Evolutionary conservation across 2,329 filamentous ascomycete species (phyloP).

Genomic region (Colletotrichum sp.): DNA sequence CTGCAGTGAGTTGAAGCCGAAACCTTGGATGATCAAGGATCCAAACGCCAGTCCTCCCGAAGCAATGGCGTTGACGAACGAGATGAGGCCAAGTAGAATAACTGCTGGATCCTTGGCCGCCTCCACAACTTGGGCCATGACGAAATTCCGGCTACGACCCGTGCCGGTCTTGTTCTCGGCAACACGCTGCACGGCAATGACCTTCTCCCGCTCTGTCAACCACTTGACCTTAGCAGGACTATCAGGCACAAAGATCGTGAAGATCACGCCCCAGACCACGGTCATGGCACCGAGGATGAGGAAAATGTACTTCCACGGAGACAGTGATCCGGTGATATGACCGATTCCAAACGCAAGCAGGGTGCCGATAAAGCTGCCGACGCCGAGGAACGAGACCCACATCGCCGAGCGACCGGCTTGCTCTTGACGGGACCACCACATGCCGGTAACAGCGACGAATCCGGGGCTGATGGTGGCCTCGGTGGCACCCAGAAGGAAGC

Average conservation of each 20-base stretch:
- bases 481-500: slow-evolving; percentile 42
- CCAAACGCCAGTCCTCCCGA: slow-evolving; percentile 10
- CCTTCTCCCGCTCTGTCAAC: slow-evolving; percentile 31
- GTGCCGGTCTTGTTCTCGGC: slow-evolving; percentile 32
- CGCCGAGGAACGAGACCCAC: slow-evolving; percentile 43
- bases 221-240: slow-evolving; percentile 32
- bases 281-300: slow-evolving; percentile 37
- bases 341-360: slow-evolving; percentile 39
- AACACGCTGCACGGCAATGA: slow-evolving; percentile 31
- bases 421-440: slow-evolving; percentile 44
- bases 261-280: slow-evolving; percentile 26
- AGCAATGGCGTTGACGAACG: slow-evolving; percentile 13
- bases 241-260: slow-evolving; percentile 33
- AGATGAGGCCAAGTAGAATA: slow-evolving; percentile 26
- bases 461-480: slow-evolving; percentile 37
- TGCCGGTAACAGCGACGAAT: slow-evolving; percentile 41
- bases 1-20: slow-evolving; percentile 59
- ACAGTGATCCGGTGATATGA: slow-evolving; percentile 29
- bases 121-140: slow-evolving; percentile 23
- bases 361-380: slow-evolving; percentile 37
- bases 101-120: slow-evolving; percentile 23
- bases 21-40: slow-evolving; percentile 54
- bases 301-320: slow-evolving; percentile 39
- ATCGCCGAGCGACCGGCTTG: slow-evolving; percentile 40
- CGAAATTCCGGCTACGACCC: slow-evolving; percentile 2